These are phyloP conservation scores for Orbilia javanica DNA, from an alignment of 2,329 filamentous ascomycete species.

Conservation along the genomic window DNA sequence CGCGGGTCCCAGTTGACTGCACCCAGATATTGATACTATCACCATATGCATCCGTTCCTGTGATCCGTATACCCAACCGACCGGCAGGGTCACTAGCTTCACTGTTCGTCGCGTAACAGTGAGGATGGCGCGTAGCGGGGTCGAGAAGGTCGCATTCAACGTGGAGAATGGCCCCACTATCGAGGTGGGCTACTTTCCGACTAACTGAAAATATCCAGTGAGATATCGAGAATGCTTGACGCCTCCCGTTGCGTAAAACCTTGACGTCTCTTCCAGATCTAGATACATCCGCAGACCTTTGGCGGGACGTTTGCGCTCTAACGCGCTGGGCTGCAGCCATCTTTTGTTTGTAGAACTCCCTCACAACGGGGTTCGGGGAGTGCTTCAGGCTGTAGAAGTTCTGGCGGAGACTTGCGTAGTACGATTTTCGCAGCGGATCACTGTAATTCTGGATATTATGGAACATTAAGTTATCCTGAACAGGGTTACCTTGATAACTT, in stretches of 20 bases:
- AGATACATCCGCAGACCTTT: neutral
- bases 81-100: neutral
- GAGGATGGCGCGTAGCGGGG: neutral
- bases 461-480: neutral
- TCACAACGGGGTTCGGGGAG: neutral
- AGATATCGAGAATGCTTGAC: conserved; percentile 6
- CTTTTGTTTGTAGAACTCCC: neutral
- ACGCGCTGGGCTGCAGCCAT: neutral
- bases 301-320: neutral
- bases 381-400: neutral
- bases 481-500: neutral
- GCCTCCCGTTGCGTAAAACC: conserved; percentile 1
- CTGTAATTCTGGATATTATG: neutral
- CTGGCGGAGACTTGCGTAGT: conserved; percentile 3
- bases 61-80: conserved; percentile 6
- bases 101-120: neutral
- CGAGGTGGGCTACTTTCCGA: neutral
- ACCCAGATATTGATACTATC: conserved; percentile 12
- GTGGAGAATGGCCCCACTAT: neutral
- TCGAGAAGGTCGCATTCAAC: conserved; percentile 8
- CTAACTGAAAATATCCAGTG: conserved; percentile 1
- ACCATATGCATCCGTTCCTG: neutral
- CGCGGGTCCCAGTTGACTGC: neutral
- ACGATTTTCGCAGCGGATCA: neutral
- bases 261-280: conserved; percentile 2